Evolutionary conservation across 1,284 basidiomycete species (phyloP), one percentile per base, ranked within the genome.

Genomic region (Ceratobasidium sp.): DNA sequence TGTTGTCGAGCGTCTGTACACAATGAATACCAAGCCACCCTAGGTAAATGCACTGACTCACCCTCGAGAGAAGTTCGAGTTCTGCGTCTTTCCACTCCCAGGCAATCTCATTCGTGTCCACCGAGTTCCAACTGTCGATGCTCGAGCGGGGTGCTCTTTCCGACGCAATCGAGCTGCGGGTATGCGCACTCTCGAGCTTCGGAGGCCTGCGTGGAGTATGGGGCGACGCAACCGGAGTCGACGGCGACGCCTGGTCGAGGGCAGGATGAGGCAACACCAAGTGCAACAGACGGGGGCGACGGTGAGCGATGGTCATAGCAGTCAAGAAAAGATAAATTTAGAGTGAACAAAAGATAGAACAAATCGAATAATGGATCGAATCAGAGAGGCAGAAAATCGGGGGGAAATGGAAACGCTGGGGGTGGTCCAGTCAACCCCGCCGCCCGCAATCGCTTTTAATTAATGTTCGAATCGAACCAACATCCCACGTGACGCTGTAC

Each of bases 21-120:
- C 6, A 29, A 38, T 67, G 55, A 40, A 70, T 55, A 71, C 40
- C 47, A 35, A 10, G 1, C n/a, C n/a, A n/a, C n/a, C n/a, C n/a
- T n/a, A n/a, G n/a, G n/a, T n/a, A n/a, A n/a, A n/a, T n/a, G n/a
- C n/a, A 65, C 70, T 58, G 47, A 81, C 86, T 70, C 73, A 91
- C 90, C 76, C 89, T 83, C 68, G 83, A 80, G 53, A 92, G 82
- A 13, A 92, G 79, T 70, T 84, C 80, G 70, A 86, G 78, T 73
- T 92, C 87, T 64, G 92, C 90, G 56, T 83, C 81, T 75, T 84
- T 88, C 91, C 90, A 92, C 71, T 91, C 88, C 62, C 80, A 85
- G 68, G 86, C 86, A 47, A 84, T 80, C 50, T 88, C 88, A 50
- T 74, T 73, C 73, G 88, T 84, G 73, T 84, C 83, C 73, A 85